Base-by-base conservation (phyloP, 257 asterid genomes). In the Parsonsia alboflavescens region DNA sequence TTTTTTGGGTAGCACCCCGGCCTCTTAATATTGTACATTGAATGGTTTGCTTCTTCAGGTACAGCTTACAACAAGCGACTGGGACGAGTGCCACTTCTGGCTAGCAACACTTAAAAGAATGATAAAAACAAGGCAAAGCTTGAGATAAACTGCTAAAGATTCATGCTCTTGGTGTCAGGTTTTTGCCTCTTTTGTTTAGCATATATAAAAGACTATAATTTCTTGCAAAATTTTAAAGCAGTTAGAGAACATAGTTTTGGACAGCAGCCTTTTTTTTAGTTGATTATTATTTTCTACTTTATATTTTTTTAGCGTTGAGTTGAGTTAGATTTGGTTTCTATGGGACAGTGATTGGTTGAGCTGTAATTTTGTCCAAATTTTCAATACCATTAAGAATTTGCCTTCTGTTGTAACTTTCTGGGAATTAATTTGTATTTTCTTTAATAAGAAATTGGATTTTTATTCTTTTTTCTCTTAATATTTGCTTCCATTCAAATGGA, bases 1-100 rank as follows among this genome's bases (percentile, higher is more conserved):
- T 63, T n/a, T n/a, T n/a, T n/a, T n/a, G 10, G 72, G 4, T 59
- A 28, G 70, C 3, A 19, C 41, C n/a, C 44, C 5, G 50, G 21
- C 15, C 44, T 50, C 68, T 67, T 33, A 22, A 11, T 33, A 26
- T 58, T 19, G 56, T 61, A 71, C 72, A 54, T 73, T 68, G 39
- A 39, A 22, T 70, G 63, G 45, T 63, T 56, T 66, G 74, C 48
- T 54, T 19, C 36, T 54, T 19, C 76, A 94, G 99, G 96, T 94
- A 42, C 88, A 80, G 21, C 97, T 94, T 72, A 90, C 99, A 4
- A 91, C 97, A 73, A 94, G 92, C 70, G 99, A 94, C 73, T 94
- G 99, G 99, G 99, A 94, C 54, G 99, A 94, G 81, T 94, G 99
- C 88, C 88, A 90, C 89, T 88, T 90, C 83, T 94, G 99, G 98